Evolutionary conservation across 176 grass and related monocot species (phyloP), one percentile per base, ranked within the genome.

Genomic region (Microstegium vimineum): DNA sequence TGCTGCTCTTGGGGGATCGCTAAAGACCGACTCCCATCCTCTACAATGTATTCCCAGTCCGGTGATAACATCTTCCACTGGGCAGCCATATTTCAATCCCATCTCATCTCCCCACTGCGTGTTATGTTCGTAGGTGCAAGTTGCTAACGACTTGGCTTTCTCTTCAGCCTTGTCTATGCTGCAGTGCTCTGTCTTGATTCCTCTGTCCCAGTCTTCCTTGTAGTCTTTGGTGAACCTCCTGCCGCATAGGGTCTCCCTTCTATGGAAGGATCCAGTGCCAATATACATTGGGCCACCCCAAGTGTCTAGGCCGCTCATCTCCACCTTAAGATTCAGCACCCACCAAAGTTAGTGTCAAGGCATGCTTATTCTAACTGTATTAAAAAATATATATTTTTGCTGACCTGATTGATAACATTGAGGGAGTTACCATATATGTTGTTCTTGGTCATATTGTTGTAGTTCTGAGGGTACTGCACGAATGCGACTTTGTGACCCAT

Each of bases 261-360:
- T 89, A 60, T 97, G 92, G 86, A 92, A 97, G 78, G 92, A 90
- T 62, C 90, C 95, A 11, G 90, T 82, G 77, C 90, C 95, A 36
- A 91, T 62, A 62, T 91, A 98, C 13, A 84, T 2, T 60, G 84
- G 66, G 5, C 95, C 95, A 32, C 90, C 95, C 42, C 72, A 38
- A 84, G 79, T 61, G 54, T 98, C 90, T 3, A 91, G 8, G 33
- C 92, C 95, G 69, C 0, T 6, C 37, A 91, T 0, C 66, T 93
- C 90, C 66, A 92, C 84, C 90, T 91, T 76, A n/a, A 74, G 79
- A 92, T 84, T 43, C 10, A 90, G 11, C 81, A 69, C 17, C 31
- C 20, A n/a, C 54, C 54, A 59, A 63, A 51, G 66, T 71, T 66
- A 85, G 41, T 68, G 16, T 76, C 8, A 25, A 5, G 17, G 35